Evolutionary conservation across 2,329 filamentous ascomycete genomes (phyloP), one percentile per base, ranked within the genome.

Genomic region (Cryoendolithus antarcticus): DNA sequence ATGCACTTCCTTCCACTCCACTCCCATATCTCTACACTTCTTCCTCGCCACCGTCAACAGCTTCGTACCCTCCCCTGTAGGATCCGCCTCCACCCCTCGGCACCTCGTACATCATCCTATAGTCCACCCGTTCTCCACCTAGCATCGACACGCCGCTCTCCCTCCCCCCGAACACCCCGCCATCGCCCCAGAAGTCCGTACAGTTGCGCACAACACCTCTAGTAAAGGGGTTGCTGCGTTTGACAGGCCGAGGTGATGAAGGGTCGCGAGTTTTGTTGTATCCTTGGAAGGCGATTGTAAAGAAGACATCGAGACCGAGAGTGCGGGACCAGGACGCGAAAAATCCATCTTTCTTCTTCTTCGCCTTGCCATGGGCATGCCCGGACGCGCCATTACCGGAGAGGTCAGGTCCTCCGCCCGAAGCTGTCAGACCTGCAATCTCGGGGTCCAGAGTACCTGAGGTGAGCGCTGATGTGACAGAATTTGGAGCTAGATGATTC

Each of bases 101-200:
- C 12, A 80, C 75, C 61, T 96, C 89, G 62, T 94, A 98, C 71
- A 96, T 76, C 41, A 74, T 75, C 12, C 82, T 83, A 61, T 95
- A 98, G 62, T 95, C 86, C 34, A 98, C 75, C 30, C 72, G 66
- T 52, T 82, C 72, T 2, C 91, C 89, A 10, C 78, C 84, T 6
- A 98, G 64, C 58, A 86, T 65, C 0, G 82, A 86, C 32, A 71
- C 70, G 9, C 88, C 88, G 37, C 75, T 80, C 42, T 81, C 73
- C 51, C 71, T 75, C 8, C 81, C 77, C 58, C 94, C 89, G 11
- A 93, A 60, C 0, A 89, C 82, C 2, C 83, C 80, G 2, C 84
- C 77, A 57, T 96, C 91, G 53, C 83, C 89, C 86, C 88, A 96
- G 59, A 98, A 98, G 61, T 98, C 93, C 49, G 76, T 81, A 62